Percentiles rank a stretch among this genome's conserved stretches.
These are phyloP conservation scores for Castanospermum australe DNA, from an alignment of 306 rosid species.

Conservation along the genomic window DNA sequence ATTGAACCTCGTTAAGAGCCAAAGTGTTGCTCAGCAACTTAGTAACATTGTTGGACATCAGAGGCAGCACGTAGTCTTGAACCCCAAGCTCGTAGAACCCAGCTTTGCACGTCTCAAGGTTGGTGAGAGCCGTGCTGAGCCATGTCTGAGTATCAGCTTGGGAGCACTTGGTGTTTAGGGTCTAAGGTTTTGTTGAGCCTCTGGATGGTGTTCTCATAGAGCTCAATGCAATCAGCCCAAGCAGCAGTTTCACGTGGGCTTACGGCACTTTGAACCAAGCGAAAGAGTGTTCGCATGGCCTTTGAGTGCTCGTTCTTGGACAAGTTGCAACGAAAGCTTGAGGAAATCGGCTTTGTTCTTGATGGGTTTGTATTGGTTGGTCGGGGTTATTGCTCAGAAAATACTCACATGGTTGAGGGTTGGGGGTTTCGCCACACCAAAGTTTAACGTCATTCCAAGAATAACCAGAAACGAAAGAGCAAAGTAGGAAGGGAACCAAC, in stretches of 20 bases:
- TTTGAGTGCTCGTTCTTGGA: conserved; percentile 45
- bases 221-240: conserved; percentile 65
- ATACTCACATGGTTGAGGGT: conserved; percentile 67
- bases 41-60: conserved; percentile 60
- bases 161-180: conserved; percentile 37
- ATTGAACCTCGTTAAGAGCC: conserved; percentile 48
- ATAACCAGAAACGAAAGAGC: conserved; percentile 22
- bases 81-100: conserved; percentile 60
- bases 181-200: conserved; percentile 49
- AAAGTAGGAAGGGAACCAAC: conserved; percentile 8
- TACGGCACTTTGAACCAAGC: conserved; percentile 42
- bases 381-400: conserved; percentile 39
- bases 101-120: conserved; percentile 58
- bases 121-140: conserved; percentile 69
- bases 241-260: conserved; percentile 46
- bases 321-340: conserved; percentile 46
- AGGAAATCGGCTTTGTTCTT: conserved; percentile 53
- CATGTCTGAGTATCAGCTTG: conserved; percentile 56
- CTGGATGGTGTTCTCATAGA: conserved; percentile 45
- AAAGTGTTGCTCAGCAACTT: conserved; percentile 58
- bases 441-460: conserved; percentile 39
- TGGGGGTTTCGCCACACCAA: conserved; percentile 78
- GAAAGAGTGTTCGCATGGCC: conserved; percentile 44
- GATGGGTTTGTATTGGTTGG: conserved; percentile 23
- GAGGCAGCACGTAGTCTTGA: conserved; percentile 32